Percentiles rank a stretch among this genome's conserved stretches.
These are phyloP conservation scores for Aspergillus terreus DNA, from an alignment of 2,329 filamentous ascomycete species.

Conservation along the genomic window DNA sequence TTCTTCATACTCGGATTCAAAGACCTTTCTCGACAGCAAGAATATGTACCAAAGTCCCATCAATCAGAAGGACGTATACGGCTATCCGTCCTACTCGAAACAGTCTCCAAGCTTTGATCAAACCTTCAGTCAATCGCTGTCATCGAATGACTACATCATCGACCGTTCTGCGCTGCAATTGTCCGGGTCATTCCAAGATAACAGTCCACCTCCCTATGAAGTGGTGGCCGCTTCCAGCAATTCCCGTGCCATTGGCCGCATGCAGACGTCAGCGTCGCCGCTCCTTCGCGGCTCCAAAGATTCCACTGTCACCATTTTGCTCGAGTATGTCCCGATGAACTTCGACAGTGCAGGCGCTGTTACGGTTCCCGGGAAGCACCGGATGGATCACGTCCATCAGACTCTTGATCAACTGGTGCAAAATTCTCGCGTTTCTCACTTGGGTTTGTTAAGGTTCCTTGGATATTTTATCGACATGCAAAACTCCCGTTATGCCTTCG, in stretches of 20 bases:
- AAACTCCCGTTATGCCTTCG: slow-evolving; percentile 55
- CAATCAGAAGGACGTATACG: slow-evolving; percentile 21
- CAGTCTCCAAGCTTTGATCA: slow-evolving; percentile 14
- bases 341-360: slow-evolving; percentile 30
- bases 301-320: slow-evolving; percentile 36
- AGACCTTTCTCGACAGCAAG: slow-evolving; percentile 36
- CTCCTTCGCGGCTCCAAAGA: slow-evolving; percentile 30
- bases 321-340: slow-evolving; percentile 42
- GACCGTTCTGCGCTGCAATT: slow-evolving; percentile 39
- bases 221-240: slow-evolving; percentile 40
- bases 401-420: slow-evolving; percentile 40
- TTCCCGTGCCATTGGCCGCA: slow-evolving; percentile 39
- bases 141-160: slow-evolving; percentile 34
- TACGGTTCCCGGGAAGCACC: slow-evolving; percentile 23
- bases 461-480: slow-evolving; percentile 56
- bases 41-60: slow-evolving; percentile 21
- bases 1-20: slow-evolving; percentile 22
- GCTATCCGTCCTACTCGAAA: slow-evolving; percentile 19
- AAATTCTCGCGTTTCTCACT: slow-evolving; percentile 39
- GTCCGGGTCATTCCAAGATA: slow-evolving; percentile 36
- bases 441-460: slow-evolving; percentile 42
- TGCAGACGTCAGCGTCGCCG: slow-evolving; percentile 37
- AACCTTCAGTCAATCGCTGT: slow-evolving; percentile 21
- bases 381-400: slow-evolving; percentile 35
- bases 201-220: slow-evolving; percentile 42